Percentiles rank a stretch among this genome's conserved stretches.
Evolutionary conservation across 2,329 filamentous ascomycete species (phyloP).

Genomic region (Neoarthrinium moseri): DNA sequence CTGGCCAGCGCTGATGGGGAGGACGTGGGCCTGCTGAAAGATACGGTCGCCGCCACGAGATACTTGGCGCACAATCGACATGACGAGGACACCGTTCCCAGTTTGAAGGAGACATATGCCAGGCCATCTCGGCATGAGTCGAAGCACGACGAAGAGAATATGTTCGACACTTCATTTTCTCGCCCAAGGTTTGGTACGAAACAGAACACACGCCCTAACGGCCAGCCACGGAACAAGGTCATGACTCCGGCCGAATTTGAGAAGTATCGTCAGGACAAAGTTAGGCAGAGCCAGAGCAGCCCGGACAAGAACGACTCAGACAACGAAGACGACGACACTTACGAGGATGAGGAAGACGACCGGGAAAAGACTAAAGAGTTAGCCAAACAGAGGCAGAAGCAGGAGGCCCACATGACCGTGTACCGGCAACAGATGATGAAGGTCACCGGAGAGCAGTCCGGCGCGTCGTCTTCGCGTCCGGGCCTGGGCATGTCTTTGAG

Average conservation of each 20-base stretch:
- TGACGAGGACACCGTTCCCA: conserved; percentile 36
- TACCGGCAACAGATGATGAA: conserved; percentile 98
- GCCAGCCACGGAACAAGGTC: conserved; percentile 63
- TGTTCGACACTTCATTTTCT: conserved; percentile 48
- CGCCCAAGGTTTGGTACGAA: not conserved
- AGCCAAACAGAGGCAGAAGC: conserved; percentile 77
- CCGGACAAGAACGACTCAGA: conserved; percentile 38
- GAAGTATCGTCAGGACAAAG: conserved; percentile 72
- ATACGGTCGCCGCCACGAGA: conserved; percentile 49
- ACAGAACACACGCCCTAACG: conserved; percentile 31
- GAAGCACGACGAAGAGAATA: conserved; percentile 48
- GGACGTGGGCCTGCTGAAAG: conserved; percentile 50
- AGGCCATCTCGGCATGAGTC: conserved; percentile 28
- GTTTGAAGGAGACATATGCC: conserved; percentile 28
- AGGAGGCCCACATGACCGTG: conserved; percentile 85
- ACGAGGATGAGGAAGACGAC: conserved; percentile 70
- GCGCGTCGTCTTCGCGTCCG: conserved; percentile 50
- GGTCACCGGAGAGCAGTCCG: conserved; percentile 72
- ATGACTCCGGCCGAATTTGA: conserved; percentile 92
- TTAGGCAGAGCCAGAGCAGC: conserved; percentile 49
- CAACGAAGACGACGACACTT: conserved; percentile 47
- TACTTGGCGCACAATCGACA: conserved; percentile 38
- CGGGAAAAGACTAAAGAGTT: conserved; percentile 70
- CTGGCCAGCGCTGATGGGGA: conserved; percentile 31
- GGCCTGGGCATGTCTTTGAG: conserved; percentile 58